Evolutionary conservation across 441 rosid genomes (phyloP), one percentile per base, ranked within the genome.

Genomic region (Viola pubescens): DNA sequence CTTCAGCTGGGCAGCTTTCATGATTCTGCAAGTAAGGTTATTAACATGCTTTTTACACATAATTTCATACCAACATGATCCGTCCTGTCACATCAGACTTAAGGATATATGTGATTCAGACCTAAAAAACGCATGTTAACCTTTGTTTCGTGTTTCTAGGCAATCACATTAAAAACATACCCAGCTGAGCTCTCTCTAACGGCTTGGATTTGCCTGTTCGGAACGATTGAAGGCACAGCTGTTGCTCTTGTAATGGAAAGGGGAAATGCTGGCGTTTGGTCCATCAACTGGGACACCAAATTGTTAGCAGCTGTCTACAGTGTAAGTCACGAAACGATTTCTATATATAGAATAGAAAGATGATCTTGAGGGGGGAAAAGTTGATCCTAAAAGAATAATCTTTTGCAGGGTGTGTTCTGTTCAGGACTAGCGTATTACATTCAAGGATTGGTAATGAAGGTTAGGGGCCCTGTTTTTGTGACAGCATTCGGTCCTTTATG

Each of bases 401-500:
- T 26, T 9, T 45, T 80, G 81, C 82, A 91, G 95, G 98, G 97
- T 4, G 66, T 89, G 52, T 56, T 89, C 43, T 87, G 97, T 61
- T 80, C 98, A 0, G 94, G 94, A 51, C 62, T 89, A 7, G 79
- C 86, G 54, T 91, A 89, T 62, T 89, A 87, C 74, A 64, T 85
- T 40, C 88, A 84, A 75, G 98, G 91, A 39, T 48, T 81, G n/a
- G 72, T 87, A 52, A 89, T 85, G 97, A 79, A 79, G 64, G 87
- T 78, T 6, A 82, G 86, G 73, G 97, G 97, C 38, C 97, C 97
- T 0, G 97, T 91, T 34, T 91, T 89, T 56, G 91, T 91, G 4
- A 77, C 94, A 40, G 95, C 98, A 47, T 89, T 89, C 13, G 84
- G 65, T 67, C 94, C 95, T 10, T 70, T 91, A 0, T 62, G 87